A percentile compares a stretch with the other conserved stretches of the same genome.
Evolutionary conservation across 495 filamentous ascomycete genomes (phyloP).

Genomic region (Annulohypoxylon moriforme): DNA sequence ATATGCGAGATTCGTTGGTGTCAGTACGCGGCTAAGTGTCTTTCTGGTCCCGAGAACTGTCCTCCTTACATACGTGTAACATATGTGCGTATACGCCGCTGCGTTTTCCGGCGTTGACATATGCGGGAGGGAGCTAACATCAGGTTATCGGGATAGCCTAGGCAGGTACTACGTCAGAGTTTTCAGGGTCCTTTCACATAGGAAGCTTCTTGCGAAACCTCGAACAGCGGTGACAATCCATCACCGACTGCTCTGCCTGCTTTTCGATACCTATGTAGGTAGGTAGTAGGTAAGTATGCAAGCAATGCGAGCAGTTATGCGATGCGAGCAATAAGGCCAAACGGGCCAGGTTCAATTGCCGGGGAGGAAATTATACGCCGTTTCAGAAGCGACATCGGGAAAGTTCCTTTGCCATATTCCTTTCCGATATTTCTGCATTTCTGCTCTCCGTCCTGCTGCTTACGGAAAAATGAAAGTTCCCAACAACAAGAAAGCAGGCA

Average conservation of each 20-base stretch:
- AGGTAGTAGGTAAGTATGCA: not conserved
- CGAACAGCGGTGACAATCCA: not conserved
- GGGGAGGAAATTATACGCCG: not conserved
- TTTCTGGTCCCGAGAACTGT: not conserved
- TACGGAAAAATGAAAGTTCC: not conserved
- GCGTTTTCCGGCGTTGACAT: not conserved
- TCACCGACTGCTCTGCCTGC: not conserved
- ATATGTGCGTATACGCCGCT: not conserved
- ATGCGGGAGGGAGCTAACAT: no score
- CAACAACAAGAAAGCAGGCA: not conserved
- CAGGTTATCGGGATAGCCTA: no score
- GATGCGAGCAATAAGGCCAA: not conserved
- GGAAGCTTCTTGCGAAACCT: not conserved
- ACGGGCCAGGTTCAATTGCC: slow-evolving; percentile 4
- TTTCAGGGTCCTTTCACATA: not conserved
- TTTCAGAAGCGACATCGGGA: slow-evolving; percentile 7
- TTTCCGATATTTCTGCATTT: not conserved
- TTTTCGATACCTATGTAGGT: not conserved
- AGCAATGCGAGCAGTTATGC: not conserved
- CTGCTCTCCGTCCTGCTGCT: not conserved
- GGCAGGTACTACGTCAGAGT: not conserved
- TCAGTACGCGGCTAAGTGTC: not conserved
- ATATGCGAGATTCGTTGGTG: not conserved
- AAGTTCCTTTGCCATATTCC: slow-evolving; percentile 19
- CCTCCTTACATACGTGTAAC: not conserved